Percentiles rank a stretch among this genome's conserved stretches.
Conservation (phyloP, 2,329 filamentous ascomycete species). For the Cercospora nicotianae region DNA sequence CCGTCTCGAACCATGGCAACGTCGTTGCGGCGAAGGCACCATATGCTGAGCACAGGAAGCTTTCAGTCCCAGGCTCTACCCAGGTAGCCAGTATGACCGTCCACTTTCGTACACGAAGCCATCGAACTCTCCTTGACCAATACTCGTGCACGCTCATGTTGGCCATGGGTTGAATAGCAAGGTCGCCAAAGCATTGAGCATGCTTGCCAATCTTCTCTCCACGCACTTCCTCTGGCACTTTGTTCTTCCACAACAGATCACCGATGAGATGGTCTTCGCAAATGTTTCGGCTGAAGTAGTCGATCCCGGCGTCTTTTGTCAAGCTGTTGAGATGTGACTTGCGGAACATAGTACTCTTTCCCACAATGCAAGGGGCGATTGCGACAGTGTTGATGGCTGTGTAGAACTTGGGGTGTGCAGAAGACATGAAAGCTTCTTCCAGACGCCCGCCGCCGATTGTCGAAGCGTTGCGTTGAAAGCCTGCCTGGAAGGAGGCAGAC, state of each 20-base stretch:
- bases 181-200: slow-evolving; percentile 77
- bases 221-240: slow-evolving; percentile 44
- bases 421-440: slow-evolving; percentile 93
- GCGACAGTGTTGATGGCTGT: slow-evolving; percentile 91
- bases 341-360: slow-evolving; percentile 98
- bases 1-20: slow-evolving; percentile 61
- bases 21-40: slow-evolving; percentile 77
- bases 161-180: slow-evolving; percentile 86
- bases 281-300: slow-evolving; percentile 93
- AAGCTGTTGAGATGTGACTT: slow-evolving; percentile 82
- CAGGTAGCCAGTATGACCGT: slow-evolving; percentile 86
- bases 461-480: slow-evolving; percentile 27
- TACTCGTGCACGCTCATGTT: slow-evolving; percentile 77
- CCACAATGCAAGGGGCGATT: slow-evolving; percentile 88
- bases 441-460: slow-evolving; percentile 70
- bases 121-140: slow-evolving; percentile 76
- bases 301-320: slow-evolving; percentile 68
- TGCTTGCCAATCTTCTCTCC: slow-evolving; percentile 67
- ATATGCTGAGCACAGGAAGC: slow-evolving; percentile 77
- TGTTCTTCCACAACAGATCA: slow-evolving; percentile 79
- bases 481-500: slow-evolving; percentile 26
- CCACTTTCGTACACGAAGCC: slow-evolving; percentile 92
- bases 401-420: slow-evolving; percentile 95
- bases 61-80: slow-evolving; percentile 90
- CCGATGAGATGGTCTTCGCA: slow-evolving; percentile 97